A percentile compares a stretch with the other conserved stretches of the same genome.
Conservation (phyloP, 2,329 filamentous ascomycete genomes). For the Phaeosphaeria sp. region DNA sequence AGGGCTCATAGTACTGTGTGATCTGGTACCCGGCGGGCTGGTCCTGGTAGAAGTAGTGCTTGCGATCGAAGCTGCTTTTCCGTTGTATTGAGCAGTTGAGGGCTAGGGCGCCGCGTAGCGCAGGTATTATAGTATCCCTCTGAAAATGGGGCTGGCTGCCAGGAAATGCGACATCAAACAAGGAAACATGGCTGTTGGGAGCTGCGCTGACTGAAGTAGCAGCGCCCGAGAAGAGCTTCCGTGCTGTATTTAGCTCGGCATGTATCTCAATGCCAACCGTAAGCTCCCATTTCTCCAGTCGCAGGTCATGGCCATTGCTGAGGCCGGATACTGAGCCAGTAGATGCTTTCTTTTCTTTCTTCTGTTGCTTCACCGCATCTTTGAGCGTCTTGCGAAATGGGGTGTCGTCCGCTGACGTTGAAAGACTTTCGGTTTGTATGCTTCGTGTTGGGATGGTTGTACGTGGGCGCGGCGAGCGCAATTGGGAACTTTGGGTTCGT, state of each 20-base stretch:
- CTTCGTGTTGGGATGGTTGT: conserved; percentile 14
- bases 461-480: conserved; percentile 4
- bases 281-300: conserved; percentile 77
- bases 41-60: conserved; percentile 99
- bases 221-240: conserved; percentile 84
- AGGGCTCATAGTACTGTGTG: conserved; percentile 88
- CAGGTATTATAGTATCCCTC: conserved; percentile 80
- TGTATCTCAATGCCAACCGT: conserved; percentile 98
- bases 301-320: conserved; percentile 19
- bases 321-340: conserved; percentile 6
- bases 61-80: conserved; percentile 87
- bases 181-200: conserved; percentile 86
- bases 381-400: conserved; percentile 48
- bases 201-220: conserved; percentile 60
- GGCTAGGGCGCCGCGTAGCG: conserved; percentile 86
- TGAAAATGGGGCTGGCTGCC: conserved; percentile 90
- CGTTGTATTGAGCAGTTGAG: conserved; percentile 79
- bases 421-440: conserved; percentile 32
- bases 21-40: conserved; percentile 97
- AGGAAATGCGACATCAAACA: conserved; percentile 88
- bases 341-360: conserved; percentile 23
- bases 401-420: conserved; percentile 31
- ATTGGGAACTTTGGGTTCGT: conserved; percentile 24
- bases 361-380: conserved; percentile 46
- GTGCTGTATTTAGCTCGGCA: conserved; percentile 87